These are phyloP conservation scores for Mycogone perniciosa DNA, from an alignment of 2,329 filamentous ascomycete species.

Conservation along the genomic window DNA sequence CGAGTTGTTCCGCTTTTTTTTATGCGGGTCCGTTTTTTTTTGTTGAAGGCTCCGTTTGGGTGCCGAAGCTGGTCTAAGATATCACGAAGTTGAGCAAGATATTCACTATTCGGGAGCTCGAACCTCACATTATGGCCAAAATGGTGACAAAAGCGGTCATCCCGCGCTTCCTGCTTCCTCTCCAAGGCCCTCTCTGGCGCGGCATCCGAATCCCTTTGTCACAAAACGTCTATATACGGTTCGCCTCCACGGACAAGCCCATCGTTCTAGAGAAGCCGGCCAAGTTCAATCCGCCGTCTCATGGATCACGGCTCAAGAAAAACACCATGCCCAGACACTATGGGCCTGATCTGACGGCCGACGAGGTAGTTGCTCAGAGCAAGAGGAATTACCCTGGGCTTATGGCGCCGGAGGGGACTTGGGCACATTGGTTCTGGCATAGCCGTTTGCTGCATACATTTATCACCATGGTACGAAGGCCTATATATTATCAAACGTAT, in stretches of 20 bases:
- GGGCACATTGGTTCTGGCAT: slow-evolving; percentile 78
- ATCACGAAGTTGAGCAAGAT: background rate
- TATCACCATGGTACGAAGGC: slow-evolving; percentile 67
- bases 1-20: background rate
- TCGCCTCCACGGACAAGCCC: slow-evolving; percentile 42
- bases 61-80: background rate
- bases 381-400: slow-evolving; percentile 77
- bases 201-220: slow-evolving; percentile 30
- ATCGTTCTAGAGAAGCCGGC: slow-evolving; percentile 78
- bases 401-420: slow-evolving; percentile 77
- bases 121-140: slow-evolving; percentile 11
- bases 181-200: slow-evolving; percentile 52
- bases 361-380: slow-evolving; percentile 60
- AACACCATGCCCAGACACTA: slow-evolving; percentile 58
- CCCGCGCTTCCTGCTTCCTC: slow-evolving; percentile 62
- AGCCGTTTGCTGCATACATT: slow-evolving; percentile 69
- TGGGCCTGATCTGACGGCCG: slow-evolving; percentile 61
- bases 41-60: slow-evolving; percentile 3
- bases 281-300: slow-evolving; percentile 88
- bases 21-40: slow-evolving; percentile 1
- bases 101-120: background rate
- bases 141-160: slow-evolving; percentile 49
- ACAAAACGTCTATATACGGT: slow-evolving; percentile 31
- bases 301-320: slow-evolving; percentile 62
- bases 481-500: background rate